A percentile compares a stretch with the other conserved stretches of the same genome.
Conservation (phyloP, 2,329 filamentous ascomycete species). For the Sordariomycetes sp. region DNA sequence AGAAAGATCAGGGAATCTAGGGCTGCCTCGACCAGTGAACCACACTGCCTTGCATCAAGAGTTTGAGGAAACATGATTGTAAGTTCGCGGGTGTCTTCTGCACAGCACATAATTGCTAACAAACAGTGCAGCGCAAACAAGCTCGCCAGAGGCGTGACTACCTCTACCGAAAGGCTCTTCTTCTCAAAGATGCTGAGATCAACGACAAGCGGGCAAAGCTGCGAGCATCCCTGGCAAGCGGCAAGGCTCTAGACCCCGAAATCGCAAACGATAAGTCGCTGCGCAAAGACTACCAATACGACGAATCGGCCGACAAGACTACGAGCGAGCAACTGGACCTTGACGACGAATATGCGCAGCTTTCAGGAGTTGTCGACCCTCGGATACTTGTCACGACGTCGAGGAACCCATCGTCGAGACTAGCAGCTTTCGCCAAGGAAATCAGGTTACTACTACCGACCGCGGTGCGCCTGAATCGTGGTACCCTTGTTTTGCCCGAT, state of each 20-base stretch:
- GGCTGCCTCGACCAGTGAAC: too few species aligned
- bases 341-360: conserved; percentile 82
- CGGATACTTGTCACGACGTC: conserved; percentile 85
- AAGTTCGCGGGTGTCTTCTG: too few species aligned
- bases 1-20: too few species aligned
- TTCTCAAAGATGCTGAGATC: conserved; percentile 84
- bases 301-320: conserved; percentile 68
- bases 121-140: conserved; percentile 23
- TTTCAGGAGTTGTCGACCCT: conserved; percentile 87
- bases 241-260: conserved; percentile 71
- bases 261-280: conserved; percentile 82
- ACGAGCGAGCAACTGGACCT: conserved; percentile 63
- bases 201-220: conserved; percentile 84
- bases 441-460: conserved; percentile 77
- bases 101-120: too few species aligned
- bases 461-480: conserved; percentile 79
- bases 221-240: conserved; percentile 76
- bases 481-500: conserved; percentile 80
- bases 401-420: conserved; percentile 72
- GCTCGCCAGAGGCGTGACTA: conserved; percentile 39
- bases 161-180: conserved; percentile 80
- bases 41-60: too few species aligned
- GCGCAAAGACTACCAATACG: conserved; percentile 85
- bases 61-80: conserved; percentile 13
- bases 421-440: conserved; percentile 90